Evolutionary conservation across 805 yeast species (phyloP).

Genomic region (Suhomyces xylopsoci): DNA sequence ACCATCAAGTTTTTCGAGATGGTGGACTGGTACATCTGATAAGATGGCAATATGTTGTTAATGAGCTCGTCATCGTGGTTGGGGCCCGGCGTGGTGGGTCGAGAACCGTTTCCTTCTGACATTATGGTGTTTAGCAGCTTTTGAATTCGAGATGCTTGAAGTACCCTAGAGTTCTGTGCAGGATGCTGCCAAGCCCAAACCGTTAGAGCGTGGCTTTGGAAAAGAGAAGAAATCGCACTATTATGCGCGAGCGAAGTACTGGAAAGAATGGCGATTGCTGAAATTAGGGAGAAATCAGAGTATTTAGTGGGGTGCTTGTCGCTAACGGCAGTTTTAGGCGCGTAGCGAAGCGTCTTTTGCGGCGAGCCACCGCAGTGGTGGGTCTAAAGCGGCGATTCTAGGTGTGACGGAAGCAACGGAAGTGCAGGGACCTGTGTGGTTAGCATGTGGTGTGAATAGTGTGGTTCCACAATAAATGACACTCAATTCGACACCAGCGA

Average conservation of each 20-base stretch:
- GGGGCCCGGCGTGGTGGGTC: constrained; percentile 8
- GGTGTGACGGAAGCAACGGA: neutral
- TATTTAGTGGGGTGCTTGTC: neutral
- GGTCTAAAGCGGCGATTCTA: neutral
- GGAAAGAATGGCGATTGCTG: neutral
- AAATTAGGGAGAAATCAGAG: neutral
- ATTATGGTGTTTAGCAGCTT: neutral
- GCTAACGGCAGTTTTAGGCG: neutral
- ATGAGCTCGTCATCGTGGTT: constrained; percentile 25
- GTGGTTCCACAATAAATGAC: neutral
- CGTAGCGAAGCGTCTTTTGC: neutral
- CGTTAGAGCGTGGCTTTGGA: neutral
- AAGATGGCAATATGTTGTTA: constrained; percentile 41
- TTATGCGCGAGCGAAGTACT: neutral
- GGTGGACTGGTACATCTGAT: constrained; percentile 44
- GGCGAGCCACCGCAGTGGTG: neutral
- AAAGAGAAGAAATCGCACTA: neutral
- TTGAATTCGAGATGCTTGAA: neutral
- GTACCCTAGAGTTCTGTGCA: neutral
- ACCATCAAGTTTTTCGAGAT: constrained; percentile 36
- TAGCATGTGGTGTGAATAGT: neutral
- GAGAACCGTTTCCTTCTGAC: constrained; percentile 1
- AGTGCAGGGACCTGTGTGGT: neutral
- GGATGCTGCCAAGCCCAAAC: neutral
- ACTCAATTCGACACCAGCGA: neutral